Percentiles rank a stretch among this genome's conserved stretches.
These are phyloP conservation scores for Boletus pseudo-olivaceus DNA, from an alignment of 768 basidiomycete species.

Conservation along the genomic window DNA sequence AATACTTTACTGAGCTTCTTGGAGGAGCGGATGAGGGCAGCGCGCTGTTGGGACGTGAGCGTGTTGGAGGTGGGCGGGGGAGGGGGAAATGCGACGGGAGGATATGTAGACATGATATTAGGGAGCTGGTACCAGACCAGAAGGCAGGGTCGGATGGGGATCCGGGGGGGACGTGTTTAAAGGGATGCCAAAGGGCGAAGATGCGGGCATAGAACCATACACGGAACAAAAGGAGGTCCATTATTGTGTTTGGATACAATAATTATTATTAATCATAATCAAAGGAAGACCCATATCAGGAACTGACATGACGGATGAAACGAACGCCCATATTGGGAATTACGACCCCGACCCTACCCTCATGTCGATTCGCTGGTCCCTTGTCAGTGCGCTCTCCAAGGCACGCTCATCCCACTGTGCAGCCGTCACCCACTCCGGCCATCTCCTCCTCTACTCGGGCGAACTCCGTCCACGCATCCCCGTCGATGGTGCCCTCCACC, in stretches of 20 bases:
- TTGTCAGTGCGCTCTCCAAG: constrained; percentile 16
- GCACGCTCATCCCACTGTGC: constrained; percentile 44
- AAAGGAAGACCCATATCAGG: neutral
- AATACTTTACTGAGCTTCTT: constrained; percentile 59
- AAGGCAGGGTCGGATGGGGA: neutral
- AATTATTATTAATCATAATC: neutral
- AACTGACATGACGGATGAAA: too few relatives aligned
- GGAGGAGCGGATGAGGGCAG: constrained; percentile 52
- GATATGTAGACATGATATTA: neutral
- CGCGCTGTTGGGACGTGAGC: constrained; percentile 48
- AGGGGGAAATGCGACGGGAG: constrained; percentile 7
- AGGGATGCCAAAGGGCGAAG: neutral
- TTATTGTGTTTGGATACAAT: neutral
- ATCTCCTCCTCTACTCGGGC: constrained; percentile 40
- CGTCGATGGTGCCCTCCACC: constrained; percentile 34
- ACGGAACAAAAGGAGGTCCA: constrained; percentile 20
- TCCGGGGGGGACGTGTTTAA: constrained; percentile 5
- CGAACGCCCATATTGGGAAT: neutral
- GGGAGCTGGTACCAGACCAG: constrained; percentile 29
- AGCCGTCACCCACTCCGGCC: constrained; percentile 25
- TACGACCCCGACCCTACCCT: too few relatives aligned
- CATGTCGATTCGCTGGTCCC: constrained; percentile 30
- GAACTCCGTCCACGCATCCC: constrained; percentile 42
- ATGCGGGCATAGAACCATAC: neutral
- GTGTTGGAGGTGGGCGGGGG: constrained; percentile 61